phyloP scores from a whole-genome alignment of 441 rosid genomes.

The Hura crepitans region DNA sequence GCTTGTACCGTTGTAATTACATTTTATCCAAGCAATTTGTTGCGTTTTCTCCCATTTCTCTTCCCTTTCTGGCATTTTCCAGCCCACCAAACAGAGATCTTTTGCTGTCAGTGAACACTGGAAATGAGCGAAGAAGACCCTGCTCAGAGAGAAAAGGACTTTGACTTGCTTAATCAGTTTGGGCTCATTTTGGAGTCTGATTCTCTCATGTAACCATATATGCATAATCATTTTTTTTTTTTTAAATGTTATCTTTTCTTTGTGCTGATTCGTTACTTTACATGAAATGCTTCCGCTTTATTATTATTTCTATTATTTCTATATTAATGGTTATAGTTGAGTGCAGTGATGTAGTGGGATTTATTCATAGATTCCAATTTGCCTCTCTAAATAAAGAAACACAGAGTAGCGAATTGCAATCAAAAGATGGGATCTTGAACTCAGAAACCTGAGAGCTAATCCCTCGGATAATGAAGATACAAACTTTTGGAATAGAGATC shows the following conservation, averaged over 20 bases:
- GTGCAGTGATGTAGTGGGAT: slow-evolving; percentile 76
- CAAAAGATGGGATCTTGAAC: slow-evolving; percentile 20
- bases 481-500: slow-evolving; percentile 66
- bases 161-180: slow-evolving; percentile 47
- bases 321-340: slow-evolving; percentile 10
- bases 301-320: background rate
- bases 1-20: too few species aligned
- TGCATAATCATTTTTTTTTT: too few species aligned
- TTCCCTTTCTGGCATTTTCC: slow-evolving; percentile 3
- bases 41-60: too few species aligned
- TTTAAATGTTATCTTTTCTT: background rate
- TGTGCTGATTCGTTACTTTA: background rate
- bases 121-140: slow-evolving; percentile 33
- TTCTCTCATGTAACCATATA: slow-evolving; percentile 56
- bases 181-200: slow-evolving; percentile 63
- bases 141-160: slow-evolving; percentile 22
- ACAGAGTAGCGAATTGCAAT: slow-evolving; percentile 2
- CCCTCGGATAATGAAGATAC: slow-evolving; percentile 15
- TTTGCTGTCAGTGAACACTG: background rate
- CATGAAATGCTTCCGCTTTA: background rate
- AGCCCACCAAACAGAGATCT: slow-evolving; percentile 3
- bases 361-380: slow-evolving; percentile 79
- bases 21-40: too few species aligned
- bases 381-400: slow-evolving; percentile 40
- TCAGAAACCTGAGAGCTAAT: background rate